Base-by-base conservation (phyloP, 2,329 filamentous ascomycete genomes). In the Monosporascus sp. region DNA sequence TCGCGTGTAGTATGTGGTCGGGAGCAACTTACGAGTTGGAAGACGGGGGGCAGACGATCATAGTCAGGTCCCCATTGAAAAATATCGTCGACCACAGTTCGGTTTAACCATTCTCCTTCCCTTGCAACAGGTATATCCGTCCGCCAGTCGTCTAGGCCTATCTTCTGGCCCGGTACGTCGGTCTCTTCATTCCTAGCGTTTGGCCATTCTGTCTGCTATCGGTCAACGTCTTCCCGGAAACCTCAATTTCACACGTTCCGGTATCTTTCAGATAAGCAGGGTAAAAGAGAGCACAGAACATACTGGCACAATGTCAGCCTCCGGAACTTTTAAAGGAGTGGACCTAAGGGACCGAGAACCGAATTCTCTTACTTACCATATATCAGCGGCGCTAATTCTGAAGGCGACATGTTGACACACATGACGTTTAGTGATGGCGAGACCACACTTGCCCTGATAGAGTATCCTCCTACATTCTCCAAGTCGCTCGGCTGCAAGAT, bases 401-500 rank as follows among this genome's bases (percentile, higher is more conserved):
- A 61, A 20, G 66, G 53, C 0, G 76, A 76, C 74, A 91, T 75
- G 43, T 88, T 87, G 1, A 80, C 85, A 60, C 89, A 94, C 35
- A 91, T 68, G 0, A 89, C 86, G 57, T 92, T 90, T 45, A 92
- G 70, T 0, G 80, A 76, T 0, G 89, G 88, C 0, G 85, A 87
- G 0, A 87, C 81, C 0, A 91, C 85, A 0, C 86, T 84, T 0
- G 88, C 89, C 16, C 75, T 72, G 3, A 93, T 73, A 3, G 74
- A 75, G 66, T 91, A 92, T 48, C 86, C 80, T 11, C 88, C 89
- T 8, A 89, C 76, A 0, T 87, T 87, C 1, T 73, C 77, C 11
- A 85, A 72, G 20, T 85, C 81, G 7, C 77, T 74, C 0, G 89
- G 89, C 60, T 93, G 89, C 8, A 89, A 69, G 31, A 94, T 89